These are phyloP conservation scores for Boletus insuetus DNA, from an alignment of 768 basidiomycete species.

Conservation along the genomic window DNA sequence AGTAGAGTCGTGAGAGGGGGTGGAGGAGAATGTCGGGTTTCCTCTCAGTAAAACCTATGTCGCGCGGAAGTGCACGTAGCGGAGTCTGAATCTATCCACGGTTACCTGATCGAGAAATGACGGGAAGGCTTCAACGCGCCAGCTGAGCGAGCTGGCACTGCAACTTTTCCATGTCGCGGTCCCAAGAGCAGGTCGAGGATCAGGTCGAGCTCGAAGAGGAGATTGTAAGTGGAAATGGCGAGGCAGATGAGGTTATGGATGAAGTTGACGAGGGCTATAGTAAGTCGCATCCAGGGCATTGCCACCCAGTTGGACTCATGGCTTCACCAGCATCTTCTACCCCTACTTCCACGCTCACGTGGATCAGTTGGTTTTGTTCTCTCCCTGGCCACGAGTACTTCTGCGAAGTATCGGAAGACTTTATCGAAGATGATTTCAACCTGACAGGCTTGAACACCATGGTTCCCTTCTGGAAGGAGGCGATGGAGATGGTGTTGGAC, in stretches of 20 bases:
- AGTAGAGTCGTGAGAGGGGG: constrained; percentile 3
- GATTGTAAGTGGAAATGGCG: constrained; percentile 51
- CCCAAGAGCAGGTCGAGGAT: constrained; percentile 41
- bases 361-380: constrained; percentile 97
- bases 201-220: constrained; percentile 62
- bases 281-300: constrained; percentile 41
- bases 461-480: constrained; percentile 99
- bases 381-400: constrained; percentile 97
- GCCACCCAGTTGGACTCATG: constrained; percentile 12
- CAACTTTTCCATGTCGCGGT: constrained; percentile 36
- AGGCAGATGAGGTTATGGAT: constrained; percentile 80
- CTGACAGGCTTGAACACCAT: constrained; percentile 91
- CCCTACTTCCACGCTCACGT: constrained; percentile 87
- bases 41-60: background rate
- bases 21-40: background rate
- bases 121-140: constrained; percentile 12
- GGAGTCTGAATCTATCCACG: constrained; percentile 29
- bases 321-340: constrained; percentile 71
- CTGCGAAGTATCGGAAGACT: constrained; percentile 97
- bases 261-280: constrained; percentile 69
- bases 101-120: constrained; percentile 28
- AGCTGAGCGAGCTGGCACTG: constrained; percentile 24
- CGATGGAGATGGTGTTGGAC: constrained; percentile 99
- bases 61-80: constrained; percentile 8
- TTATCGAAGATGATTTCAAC: constrained; percentile 99